Conservation (phyloP, 2,329 filamentous ascomycete genomes). For the Claviceps sp. region DNA sequence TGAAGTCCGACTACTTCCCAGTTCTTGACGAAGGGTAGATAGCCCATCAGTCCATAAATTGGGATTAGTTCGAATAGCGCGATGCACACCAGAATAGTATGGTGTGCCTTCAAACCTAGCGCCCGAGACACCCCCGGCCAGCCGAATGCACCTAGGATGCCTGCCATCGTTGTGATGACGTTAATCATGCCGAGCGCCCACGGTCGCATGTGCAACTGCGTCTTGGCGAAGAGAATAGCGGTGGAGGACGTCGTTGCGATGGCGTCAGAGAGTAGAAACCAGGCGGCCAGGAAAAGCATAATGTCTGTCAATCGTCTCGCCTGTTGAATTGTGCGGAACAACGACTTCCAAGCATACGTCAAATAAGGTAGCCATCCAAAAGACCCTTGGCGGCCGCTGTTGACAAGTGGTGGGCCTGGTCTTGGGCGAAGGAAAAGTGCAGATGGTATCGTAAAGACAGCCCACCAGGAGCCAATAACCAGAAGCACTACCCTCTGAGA, state of each 20-base stretch:
- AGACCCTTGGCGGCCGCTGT: conserved; percentile 23
- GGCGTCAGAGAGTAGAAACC: conserved; percentile 90
- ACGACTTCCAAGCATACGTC: conserved; percentile 69
- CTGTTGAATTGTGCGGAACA: conserved; percentile 66
- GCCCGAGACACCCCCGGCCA: conserved; percentile 69
- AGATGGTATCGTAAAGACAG: conserved; percentile 76
- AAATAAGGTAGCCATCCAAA: conserved; percentile 55
- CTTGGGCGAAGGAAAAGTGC: conserved; percentile 78
- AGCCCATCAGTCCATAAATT: conserved; percentile 78
- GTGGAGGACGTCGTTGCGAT: conserved; percentile 92
- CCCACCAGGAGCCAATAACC: conserved; percentile 84
- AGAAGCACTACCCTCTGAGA: conserved; percentile 79
- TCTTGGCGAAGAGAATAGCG: conserved; percentile 92
- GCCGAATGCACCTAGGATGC: conserved; percentile 76
- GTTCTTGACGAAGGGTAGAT: conserved; percentile 62
- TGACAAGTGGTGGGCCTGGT: conserved; percentile 67
- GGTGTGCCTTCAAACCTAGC: conserved; percentile 59
- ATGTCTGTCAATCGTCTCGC: conserved; percentile 63
- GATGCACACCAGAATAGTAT: conserved; percentile 89
- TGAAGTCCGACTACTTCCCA: conserved; percentile 77
- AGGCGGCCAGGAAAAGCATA: conserved; percentile 67
- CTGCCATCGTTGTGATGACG: conserved; percentile 74
- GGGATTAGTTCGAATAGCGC: conserved; percentile 84
- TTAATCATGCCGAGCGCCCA: conserved; percentile 85
- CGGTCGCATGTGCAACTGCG: conserved; percentile 75